Evolutionary conservation across 306 rosid species (phyloP).

Genomic region (Ziziphus jujuba): DNA sequence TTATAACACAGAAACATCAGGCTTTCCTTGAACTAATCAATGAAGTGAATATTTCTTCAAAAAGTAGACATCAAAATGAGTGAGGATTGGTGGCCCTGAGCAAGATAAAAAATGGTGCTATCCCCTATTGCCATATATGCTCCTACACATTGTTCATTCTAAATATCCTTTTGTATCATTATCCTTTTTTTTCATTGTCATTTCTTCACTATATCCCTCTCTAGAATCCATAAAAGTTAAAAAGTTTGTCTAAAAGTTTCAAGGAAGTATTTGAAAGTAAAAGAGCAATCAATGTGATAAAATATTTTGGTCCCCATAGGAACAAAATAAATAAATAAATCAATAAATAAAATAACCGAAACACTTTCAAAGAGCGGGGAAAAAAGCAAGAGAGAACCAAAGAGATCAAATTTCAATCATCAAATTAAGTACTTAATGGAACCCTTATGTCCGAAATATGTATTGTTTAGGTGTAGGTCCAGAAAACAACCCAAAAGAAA

Average conservation of each 20-base stretch:
- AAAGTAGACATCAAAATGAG: slow-evolving; percentile 8
- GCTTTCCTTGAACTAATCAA: neutral
- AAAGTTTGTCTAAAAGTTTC: slow-evolving; percentile 48
- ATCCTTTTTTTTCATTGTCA: slow-evolving; percentile 30
- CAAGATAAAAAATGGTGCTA: neutral
- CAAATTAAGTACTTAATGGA: slow-evolving; percentile 33
- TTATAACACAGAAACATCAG: neutral
- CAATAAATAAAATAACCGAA: neutral
- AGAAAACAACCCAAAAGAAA: neutral
- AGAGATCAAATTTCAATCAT: slow-evolving; percentile 32
- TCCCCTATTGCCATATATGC: neutral
- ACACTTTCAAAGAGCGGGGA: slow-evolving; percentile 16
- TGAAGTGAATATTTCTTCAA: neutral
- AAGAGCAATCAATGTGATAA: slow-evolving; percentile 32
- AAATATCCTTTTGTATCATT: slow-evolving; percentile 30
- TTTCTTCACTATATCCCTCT: slow-evolving; percentile 21
- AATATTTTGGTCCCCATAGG: slow-evolving; percentile 31
- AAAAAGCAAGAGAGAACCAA: slow-evolving; percentile 7
- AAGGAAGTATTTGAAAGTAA: slow-evolving; percentile 35
- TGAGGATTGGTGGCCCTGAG: slow-evolving; percentile 19
- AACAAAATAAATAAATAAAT: slow-evolving; percentile 22
- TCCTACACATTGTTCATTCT: slow-evolving; percentile 2
- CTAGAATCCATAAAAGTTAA: slow-evolving; percentile 40
- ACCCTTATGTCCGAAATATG: slow-evolving; percentile 24
- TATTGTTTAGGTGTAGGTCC: slow-evolving; percentile 19